Base-by-base conservation (phyloP, 2,329 filamentous ascomycete genomes). In the Cladophialophora chaetospira region DNA sequence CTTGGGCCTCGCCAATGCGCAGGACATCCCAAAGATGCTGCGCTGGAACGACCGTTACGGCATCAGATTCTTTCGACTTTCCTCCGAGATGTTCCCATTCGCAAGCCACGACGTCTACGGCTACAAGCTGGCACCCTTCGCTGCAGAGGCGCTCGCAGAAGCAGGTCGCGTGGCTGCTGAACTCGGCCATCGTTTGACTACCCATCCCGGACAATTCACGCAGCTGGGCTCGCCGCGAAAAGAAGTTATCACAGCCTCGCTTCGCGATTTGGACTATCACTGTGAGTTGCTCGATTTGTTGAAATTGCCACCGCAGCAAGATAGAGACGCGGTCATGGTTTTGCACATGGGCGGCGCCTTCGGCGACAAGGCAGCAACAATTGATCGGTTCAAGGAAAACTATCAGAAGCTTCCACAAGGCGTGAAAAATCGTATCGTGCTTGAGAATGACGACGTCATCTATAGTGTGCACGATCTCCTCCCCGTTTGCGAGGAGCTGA, bases 1-100 rank as follows among this genome's bases (percentile, higher is more conserved):
- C 0, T 72, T 97, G 2, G 90, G 91, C 0, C 71, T 96, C 9
- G 84, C 88, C 13, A 97, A 97, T 71, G 88, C 89, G 1, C 81
- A 83, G 36, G 93, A 97, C 66, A 84, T 97, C 28, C 75, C 82
- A 55, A 96, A 95, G 72, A 90, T 97, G 84, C 68, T 97, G 6
- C 82, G 85, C 1, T 97, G 93, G 93, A 97, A 97, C 68, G 87
- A 95, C 63, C 88, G 85, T 64, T 97, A 93, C 63, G 87, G 88
- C 35, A 97, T 97, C 73, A 92, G 86, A 65, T 97, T 97, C 71
- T 84, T 97, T 83, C 84, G 93, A 1, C 78, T 97, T 17, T 96
- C 90, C 65, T 96, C 90, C 53, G 93, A 97, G 66, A 97, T 97
- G 89, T 97, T 97, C 63, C 93, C 93, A 0, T 97, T 97, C 70